These are phyloP conservation scores for Cystobasidium ongulense DNA, from an alignment of 768 basidiomycete genomes.

Conservation along the genomic window DNA sequence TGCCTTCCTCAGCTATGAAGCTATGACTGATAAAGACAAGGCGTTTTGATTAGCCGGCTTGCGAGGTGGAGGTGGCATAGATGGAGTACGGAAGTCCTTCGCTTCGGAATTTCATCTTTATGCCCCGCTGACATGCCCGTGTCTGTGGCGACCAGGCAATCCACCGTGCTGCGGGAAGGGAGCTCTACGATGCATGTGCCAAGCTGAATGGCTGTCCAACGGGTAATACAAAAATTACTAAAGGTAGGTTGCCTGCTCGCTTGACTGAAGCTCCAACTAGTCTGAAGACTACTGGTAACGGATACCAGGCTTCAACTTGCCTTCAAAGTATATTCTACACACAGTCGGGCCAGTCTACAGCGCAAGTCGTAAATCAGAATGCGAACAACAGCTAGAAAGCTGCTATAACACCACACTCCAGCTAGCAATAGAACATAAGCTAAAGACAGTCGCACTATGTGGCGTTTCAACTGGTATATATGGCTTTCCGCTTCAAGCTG, in stretches of 20 bases:
- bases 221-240: slow-evolving; percentile 46
- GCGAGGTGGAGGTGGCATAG: slow-evolving; percentile 47
- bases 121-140: not conserved
- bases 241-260: not conserved
- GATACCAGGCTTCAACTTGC: slow-evolving; percentile 44
- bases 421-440: slow-evolving; percentile 38
- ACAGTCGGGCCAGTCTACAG: slow-evolving; percentile 47
- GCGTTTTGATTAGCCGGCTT: slow-evolving; percentile 46
- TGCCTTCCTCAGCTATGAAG: not conserved
- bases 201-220: slow-evolving; percentile 45
- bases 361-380: slow-evolving; percentile 30
- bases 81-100: slow-evolving; percentile 39
- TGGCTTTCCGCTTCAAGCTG: slow-evolving; percentile 46
- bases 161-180: slow-evolving; percentile 45
- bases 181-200: slow-evolving; percentile 44
- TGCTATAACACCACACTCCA: slow-evolving; percentile 45
- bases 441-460: slow-evolving; percentile 43
- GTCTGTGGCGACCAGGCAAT: slow-evolving; percentile 41
- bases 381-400: slow-evolving; percentile 37
- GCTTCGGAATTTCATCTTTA: not conserved
- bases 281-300: not conserved
- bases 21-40: slow-evolving; percentile 20
- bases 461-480: slow-evolving; percentile 46
- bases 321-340: slow-evolving; percentile 44
- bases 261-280: too few relatives aligned